Percentiles rank a stretch among this genome's conserved stretches.
These are phyloP conservation scores for Selaginella moellendorffii DNA, from an alignment of 75 land plant species.

Conservation along the genomic window DNA sequence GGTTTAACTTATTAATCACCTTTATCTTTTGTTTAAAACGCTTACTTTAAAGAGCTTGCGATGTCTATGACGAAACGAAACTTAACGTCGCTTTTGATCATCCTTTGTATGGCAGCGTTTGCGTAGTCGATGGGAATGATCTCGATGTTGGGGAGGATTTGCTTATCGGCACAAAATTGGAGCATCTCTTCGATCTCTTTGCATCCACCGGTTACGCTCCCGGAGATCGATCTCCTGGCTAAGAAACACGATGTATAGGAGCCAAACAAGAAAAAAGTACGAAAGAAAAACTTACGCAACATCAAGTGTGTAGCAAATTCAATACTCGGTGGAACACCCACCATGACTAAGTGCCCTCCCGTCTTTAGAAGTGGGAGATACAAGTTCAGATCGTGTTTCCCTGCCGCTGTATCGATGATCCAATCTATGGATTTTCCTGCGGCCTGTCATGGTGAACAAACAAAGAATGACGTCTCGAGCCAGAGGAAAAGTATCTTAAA, in stretches of 20 bases:
- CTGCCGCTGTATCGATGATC: neutral
- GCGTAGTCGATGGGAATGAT: slow-evolving; percentile 34
- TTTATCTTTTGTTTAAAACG: neutral
- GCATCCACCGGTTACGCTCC: slow-evolving; percentile 50
- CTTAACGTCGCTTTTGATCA: slow-evolving; percentile 37
- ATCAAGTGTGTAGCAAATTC: neutral
- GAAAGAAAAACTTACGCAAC: neutral
- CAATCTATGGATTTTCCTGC: neutral
- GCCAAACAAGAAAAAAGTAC: too few relatives aligned
- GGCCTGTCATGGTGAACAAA: too few relatives aligned
- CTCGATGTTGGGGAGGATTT: slow-evolving; percentile 42
- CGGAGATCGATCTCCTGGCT: slow-evolving; percentile 1
- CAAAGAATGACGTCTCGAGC: too few relatives aligned
- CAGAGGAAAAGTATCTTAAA: too few relatives aligned
- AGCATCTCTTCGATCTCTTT: slow-evolving; percentile 65
- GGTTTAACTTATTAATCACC: too few relatives aligned
- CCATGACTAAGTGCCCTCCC: neutral
- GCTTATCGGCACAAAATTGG: slow-evolving; percentile 48
- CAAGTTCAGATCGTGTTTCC: neutral
- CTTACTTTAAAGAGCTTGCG: neutral
- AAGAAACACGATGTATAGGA: neutral
- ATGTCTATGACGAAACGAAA: slow-evolving; percentile 74
- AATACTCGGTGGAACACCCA: neutral
- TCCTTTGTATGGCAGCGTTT: slow-evolving; percentile 48
- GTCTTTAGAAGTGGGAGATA: neutral